Conservation (phyloP, 2,329 filamentous ascomycete genomes). For the Sarocladium kiliense region DNA sequence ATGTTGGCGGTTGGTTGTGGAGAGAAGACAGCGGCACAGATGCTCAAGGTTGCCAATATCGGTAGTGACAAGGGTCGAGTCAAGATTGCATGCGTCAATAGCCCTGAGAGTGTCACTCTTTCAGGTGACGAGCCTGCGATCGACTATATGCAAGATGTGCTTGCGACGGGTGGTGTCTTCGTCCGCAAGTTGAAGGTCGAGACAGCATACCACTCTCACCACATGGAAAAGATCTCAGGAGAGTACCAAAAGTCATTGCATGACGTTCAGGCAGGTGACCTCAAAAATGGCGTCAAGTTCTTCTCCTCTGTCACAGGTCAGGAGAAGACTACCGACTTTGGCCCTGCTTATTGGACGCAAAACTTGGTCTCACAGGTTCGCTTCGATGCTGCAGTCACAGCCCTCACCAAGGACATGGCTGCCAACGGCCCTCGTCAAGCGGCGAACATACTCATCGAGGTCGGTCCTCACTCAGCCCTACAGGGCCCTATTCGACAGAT, state of each 20-base stretch:
- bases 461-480: slow-evolving; percentile 43
- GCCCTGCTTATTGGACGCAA: too few relatives aligned
- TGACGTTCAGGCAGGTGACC: slow-evolving; percentile 24
- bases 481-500: slow-evolving; percentile 42
- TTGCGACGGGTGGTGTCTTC: slow-evolving; percentile 26
- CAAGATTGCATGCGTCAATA: slow-evolving; percentile 38
- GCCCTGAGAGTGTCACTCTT: slow-evolving; percentile 36
- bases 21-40: too few relatives aligned
- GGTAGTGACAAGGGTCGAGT: neutral
- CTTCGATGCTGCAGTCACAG: too few relatives aligned
- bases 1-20: slow-evolving; percentile 16
- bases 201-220: slow-evolving; percentile 39
- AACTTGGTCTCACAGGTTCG: too few relatives aligned
- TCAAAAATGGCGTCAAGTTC: too few relatives aligned
- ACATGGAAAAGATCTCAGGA: slow-evolving; percentile 33
- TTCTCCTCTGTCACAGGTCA: too few relatives aligned
- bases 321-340: too few relatives aligned
- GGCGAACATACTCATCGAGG: slow-evolving; percentile 30
- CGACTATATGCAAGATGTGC: slow-evolving; percentile 23
- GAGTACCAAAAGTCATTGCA: slow-evolving; percentile 30
- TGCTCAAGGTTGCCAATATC: too few relatives aligned
- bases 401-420: too few relatives aligned
- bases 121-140: slow-evolving; percentile 33
- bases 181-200: slow-evolving; percentile 30
- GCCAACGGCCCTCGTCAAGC: slow-evolving; percentile 10